These are phyloP conservation scores for Cladosporium phlei DNA, from an alignment of 2,329 filamentous ascomycete genomes.

Conservation along the genomic window DNA sequence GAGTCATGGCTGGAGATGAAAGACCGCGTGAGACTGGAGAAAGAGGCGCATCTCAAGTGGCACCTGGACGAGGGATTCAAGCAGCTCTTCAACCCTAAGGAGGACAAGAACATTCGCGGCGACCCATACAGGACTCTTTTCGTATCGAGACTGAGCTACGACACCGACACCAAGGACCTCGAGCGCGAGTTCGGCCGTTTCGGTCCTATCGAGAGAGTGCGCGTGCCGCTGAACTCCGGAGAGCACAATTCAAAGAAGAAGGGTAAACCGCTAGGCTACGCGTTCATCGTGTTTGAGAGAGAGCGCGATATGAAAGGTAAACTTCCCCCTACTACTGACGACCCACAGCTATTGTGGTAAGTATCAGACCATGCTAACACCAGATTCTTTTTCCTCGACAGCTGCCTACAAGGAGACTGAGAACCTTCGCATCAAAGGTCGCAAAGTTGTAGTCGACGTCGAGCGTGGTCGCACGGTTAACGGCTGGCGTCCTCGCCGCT, in stretches of 20 bases:
- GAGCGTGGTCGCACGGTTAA: slow-evolving; percentile 92
- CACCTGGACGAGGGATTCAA: slow-evolving; percentile 60
- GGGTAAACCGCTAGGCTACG: slow-evolving; percentile 79
- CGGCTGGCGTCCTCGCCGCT: slow-evolving; percentile 85
- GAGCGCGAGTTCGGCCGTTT: slow-evolving; percentile 91
- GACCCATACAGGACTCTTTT: slow-evolving; percentile 95
- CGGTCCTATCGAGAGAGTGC: slow-evolving; percentile 85
- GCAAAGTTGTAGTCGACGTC: slow-evolving; percentile 89
- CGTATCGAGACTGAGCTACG: slow-evolving; percentile 83
- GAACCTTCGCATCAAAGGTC: slow-evolving; percentile 86
- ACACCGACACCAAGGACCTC: slow-evolving; percentile 81
- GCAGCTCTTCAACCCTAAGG: slow-evolving; percentile 67
- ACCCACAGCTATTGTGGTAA: slow-evolving; percentile 12
- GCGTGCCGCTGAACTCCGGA: slow-evolving; percentile 70
- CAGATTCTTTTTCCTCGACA: slow-evolving; percentile 40
- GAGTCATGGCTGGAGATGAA: slow-evolving; percentile 90
- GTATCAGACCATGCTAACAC: slow-evolving; percentile 47
- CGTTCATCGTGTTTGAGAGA: slow-evolving; percentile 93
- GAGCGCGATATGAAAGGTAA: slow-evolving; percentile 99
- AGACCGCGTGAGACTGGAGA: slow-evolving; percentile 78
- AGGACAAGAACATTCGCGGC: slow-evolving; percentile 84
- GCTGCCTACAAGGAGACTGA: slow-evolving; percentile 87
- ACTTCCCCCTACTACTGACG: slow-evolving; percentile 6
- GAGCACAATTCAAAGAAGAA: slow-evolving; percentile 63
- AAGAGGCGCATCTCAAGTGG: slow-evolving; percentile 62